These are phyloP conservation scores for Parafenestella ontariensis DNA, from an alignment of 2,329 filamentous ascomycete genomes.

Conservation along the genomic window DNA sequence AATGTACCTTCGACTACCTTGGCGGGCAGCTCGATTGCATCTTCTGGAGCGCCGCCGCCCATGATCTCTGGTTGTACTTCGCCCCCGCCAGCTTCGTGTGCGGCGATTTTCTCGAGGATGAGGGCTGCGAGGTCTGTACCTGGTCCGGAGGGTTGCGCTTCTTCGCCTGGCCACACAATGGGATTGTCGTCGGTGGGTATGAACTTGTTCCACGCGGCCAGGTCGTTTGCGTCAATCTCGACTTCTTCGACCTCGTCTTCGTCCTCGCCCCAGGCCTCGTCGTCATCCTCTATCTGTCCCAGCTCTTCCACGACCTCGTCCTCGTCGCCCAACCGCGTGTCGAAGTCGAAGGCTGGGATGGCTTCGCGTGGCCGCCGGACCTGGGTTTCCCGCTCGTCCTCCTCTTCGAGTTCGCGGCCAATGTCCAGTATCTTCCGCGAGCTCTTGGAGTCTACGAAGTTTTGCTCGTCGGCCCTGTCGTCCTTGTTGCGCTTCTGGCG, in stretches of 20 bases:
- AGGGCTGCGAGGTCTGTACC: constrained; percentile 86
- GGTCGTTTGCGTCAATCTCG: constrained; percentile 86
- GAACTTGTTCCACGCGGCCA: constrained; percentile 91
- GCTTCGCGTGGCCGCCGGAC: constrained; percentile 51
- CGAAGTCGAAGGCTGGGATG: constrained; percentile 78
- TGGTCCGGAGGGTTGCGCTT: constrained; percentile 47
- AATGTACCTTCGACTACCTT: constrained; percentile 78
- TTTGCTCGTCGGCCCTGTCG: constrained; percentile 66
- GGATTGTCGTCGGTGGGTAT: constrained; percentile 78
- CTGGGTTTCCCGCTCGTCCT: constrained; percentile 68
- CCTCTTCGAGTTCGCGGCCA: constrained; percentile 85
- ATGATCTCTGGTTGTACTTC: constrained; percentile 53
- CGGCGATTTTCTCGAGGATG: constrained; percentile 92
- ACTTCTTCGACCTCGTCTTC: constrained; percentile 73
- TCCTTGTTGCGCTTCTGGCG: constrained; percentile 65
- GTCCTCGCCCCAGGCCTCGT: constrained; percentile 77
- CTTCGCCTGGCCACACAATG: constrained; percentile 70
- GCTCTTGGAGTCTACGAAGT: constrained; percentile 86
- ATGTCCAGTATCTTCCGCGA: constrained; percentile 89
- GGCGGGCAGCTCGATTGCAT: constrained; percentile 83
- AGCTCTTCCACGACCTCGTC: constrained; percentile 56
- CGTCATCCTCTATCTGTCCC: constrained; percentile 57
- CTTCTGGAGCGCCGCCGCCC: constrained; percentile 69
- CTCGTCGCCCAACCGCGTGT: constrained; percentile 71
- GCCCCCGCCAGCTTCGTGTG: constrained; percentile 76